Evolutionary conservation across 495 filamentous ascomycete species (phyloP).

Genomic region (Penicillium pancosmium): DNA sequence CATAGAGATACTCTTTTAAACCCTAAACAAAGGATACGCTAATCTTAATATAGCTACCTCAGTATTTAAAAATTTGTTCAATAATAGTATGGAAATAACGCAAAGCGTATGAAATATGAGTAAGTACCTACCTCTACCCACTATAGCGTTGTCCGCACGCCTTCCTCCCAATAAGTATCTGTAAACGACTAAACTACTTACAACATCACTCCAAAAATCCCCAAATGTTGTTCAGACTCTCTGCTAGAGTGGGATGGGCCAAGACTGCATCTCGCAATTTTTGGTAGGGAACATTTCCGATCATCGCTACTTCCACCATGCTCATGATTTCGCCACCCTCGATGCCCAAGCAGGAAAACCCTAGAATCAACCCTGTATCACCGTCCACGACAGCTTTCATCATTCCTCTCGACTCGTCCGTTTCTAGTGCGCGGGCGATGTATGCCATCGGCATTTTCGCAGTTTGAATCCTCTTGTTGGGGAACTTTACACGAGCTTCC

Average conservation of each 20-base stretch:
- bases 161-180: constrained; percentile 3
- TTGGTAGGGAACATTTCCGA: constrained; percentile 44
- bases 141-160: neutral
- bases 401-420: constrained; percentile 50
- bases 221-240: constrained; percentile 26
- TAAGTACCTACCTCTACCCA: no score
- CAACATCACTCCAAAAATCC: neutral
- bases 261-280: constrained; percentile 46
- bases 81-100: no score
- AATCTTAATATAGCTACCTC: no score
- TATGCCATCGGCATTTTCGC: constrained; percentile 55
- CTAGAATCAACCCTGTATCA: constrained; percentile 35
- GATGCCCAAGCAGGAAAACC: constrained; percentile 40
- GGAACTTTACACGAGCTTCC: constrained; percentile 29
- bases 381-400: constrained; percentile 47
- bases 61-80: no score
- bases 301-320: constrained; percentile 45
- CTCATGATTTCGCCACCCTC: constrained; percentile 60
- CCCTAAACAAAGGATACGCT: no score
- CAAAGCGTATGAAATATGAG: no score
- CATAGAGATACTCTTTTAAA: no score
- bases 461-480: constrained; percentile 27
- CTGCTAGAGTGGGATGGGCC: constrained; percentile 52
- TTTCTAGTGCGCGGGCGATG: constrained; percentile 55
- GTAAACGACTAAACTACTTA: constrained; percentile 1